Percentiles rank a stretch among this genome's conserved stretches.
Evolutionary conservation across 2,329 filamentous ascomycete species (phyloP).

Genomic region (Beauveria brongniartii): DNA sequence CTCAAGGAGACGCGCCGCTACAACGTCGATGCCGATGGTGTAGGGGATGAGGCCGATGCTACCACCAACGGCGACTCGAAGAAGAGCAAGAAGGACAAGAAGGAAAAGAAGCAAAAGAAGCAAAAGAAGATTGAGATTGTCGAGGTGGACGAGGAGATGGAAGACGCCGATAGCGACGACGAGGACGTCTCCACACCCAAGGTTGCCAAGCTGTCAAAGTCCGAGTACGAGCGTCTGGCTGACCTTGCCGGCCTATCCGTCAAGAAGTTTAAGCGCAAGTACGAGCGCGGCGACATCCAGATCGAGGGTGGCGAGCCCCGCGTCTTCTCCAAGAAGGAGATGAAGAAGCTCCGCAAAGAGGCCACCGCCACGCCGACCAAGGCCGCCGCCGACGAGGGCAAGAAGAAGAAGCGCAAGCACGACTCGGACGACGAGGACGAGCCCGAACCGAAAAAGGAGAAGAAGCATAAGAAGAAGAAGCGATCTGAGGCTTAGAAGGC

Average conservation of each 20-base stretch:
- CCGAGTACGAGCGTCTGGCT: constrained; percentile 52
- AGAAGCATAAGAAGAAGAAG: constrained; percentile 45
- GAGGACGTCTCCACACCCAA: constrained; percentile 27
- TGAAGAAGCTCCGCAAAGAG: constrained; percentile 65
- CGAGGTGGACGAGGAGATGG: constrained; percentile 28
- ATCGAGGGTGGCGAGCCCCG: constrained; percentile 59
- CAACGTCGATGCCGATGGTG: constrained; percentile 86
- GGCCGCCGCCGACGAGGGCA: constrained; percentile 21
- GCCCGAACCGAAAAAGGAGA: constrained; percentile 49
- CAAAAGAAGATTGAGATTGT: constrained; percentile 33
- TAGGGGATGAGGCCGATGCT: constrained; percentile 51
- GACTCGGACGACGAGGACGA: constrained; percentile 60
- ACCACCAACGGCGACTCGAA: constrained; percentile 30
- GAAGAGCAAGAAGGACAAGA: constrained; percentile 36
- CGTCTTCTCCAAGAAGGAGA: constrained; percentile 65
- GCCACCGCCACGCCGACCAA: constrained; percentile 36
- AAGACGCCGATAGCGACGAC: constrained; percentile 24
- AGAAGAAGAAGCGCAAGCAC: constrained; percentile 66
- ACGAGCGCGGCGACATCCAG: constrained; percentile 65
- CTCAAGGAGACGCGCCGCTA: constrained; percentile 91
- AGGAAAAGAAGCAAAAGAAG: constrained; percentile 35
- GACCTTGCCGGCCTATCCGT: constrained; percentile 61
- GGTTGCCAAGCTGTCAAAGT: constrained; percentile 41
- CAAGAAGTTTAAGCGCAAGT: constrained; percentile 72
- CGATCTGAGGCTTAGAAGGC: constrained; percentile 26